Evolutionary conservation across 2,329 filamentous ascomycete genomes (phyloP), one percentile per base, ranked within the genome.

Genomic region (Diaporthe velutina): DNA sequence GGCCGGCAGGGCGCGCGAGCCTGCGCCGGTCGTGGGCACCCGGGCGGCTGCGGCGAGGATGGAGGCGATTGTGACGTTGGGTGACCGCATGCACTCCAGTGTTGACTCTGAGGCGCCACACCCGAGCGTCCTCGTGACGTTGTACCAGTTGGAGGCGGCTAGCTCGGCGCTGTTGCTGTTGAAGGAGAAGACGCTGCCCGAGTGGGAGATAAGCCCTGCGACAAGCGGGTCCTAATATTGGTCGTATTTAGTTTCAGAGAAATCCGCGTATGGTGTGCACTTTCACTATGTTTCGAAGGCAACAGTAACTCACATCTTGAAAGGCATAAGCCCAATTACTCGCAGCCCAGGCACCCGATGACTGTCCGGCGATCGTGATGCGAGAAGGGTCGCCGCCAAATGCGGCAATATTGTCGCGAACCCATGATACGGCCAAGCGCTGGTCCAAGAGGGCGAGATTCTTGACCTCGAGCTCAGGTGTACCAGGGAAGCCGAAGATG

Each of bases 391-490:
- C 73, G 13, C 73, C 73, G 4, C 73, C 64, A 25, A 74, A 74
- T 15, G 30, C 19, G 2, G 35, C 48, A n/a, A 71, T 66, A 17
- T 74, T 71, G 67, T 64, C 67, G 9, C 48, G 73, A 6, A 74
- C 38, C 73, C 73, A 74, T 13, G 70, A 70, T 2, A 74, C 45
- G 10, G 68, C 73, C 54, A 74, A 13, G 40, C 48, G 73, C 67
- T 74, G 73, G 48, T 74, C 73, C 33, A 61, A 50, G 55, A 74
- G 67, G 35, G 42, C 73, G 17, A 74, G 73, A 45, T 74, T 74
- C 40, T 68, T 68, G 30, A 22, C n/a, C 40, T 38, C 30, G n/a
- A 74, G 66, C 60, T 70, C 73, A n/a, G 73, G 60, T 13, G 66
- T 66, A 5, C 57, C 68, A 10, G 73, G 73, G 38, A 74, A 74